Conservation (phyloP, 2,329 filamentous ascomycete species). For the Colletotrichum musicola region DNA sequence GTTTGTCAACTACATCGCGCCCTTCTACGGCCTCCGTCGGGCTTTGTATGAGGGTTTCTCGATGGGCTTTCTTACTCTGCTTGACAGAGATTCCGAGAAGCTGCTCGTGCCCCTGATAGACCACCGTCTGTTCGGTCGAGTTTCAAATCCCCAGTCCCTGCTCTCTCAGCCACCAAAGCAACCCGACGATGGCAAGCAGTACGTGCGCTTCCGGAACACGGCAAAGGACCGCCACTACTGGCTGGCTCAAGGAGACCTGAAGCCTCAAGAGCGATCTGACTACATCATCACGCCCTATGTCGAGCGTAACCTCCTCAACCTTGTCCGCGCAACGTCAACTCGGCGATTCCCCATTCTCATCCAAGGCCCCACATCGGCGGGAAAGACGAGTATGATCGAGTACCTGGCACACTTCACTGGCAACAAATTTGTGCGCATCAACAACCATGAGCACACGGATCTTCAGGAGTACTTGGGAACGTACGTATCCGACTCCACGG, state of each 20-base stretch:
- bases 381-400: constrained; percentile 99
- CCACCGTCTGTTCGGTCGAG: constrained; percentile 80
- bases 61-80: constrained; percentile 95
- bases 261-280: constrained; percentile 79
- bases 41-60: constrained; percentile 95
- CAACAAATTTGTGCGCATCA: constrained; percentile 97
- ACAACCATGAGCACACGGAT: constrained; percentile 99
- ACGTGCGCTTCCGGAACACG: constrained; percentile 81
- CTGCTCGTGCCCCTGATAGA: constrained; percentile 84
- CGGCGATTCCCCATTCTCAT: constrained; percentile 92
- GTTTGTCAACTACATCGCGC: constrained; percentile 87
- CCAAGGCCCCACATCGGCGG: constrained; percentile 95
- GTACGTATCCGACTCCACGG: constrained; percentile 88
- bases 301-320: constrained; percentile 91
- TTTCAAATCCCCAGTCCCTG: constrained; percentile 77
- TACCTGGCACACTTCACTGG: constrained; percentile 97
- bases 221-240: constrained; percentile 82
- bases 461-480: constrained; percentile 97
- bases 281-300: constrained; percentile 98
- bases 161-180: constrained; percentile 83
- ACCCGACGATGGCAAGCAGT: constrained; percentile 80
- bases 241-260: constrained; percentile 80
- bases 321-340: constrained; percentile 94
- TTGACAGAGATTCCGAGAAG: constrained; percentile 85
- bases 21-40: constrained; percentile 85